phyloP scores from a whole-genome alignment of 352 stramenopile species.

The Pythium aphanidermatum region DNA sequence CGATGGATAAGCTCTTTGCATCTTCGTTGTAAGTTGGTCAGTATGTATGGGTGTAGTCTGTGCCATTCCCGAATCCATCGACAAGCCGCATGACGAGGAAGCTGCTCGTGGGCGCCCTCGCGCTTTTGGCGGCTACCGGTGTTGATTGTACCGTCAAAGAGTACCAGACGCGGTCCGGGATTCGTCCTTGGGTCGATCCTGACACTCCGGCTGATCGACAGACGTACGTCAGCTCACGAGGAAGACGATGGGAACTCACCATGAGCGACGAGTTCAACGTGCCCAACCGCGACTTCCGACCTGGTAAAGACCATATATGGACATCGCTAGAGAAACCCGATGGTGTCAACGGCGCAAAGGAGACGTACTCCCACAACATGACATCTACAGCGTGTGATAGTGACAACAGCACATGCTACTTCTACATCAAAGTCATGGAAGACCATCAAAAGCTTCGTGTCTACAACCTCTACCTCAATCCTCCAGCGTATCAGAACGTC shows the following conservation, averaged over 20 bases:
- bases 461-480: slow-evolving; percentile 53
- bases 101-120: neutral
- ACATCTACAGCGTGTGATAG: slow-evolving; percentile 45
- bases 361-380: slow-evolving; percentile 91
- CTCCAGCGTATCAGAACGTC: slow-evolving; percentile 37
- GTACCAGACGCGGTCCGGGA: slow-evolving; percentile 42
- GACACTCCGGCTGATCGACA: slow-evolving; percentile 35
- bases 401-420: slow-evolving; percentile 52
- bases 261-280: slow-evolving; percentile 11
- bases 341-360: slow-evolving; percentile 87
- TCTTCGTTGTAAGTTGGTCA: no score
- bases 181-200: slow-evolving; percentile 45
- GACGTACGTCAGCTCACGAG: slow-evolving; percentile 31
- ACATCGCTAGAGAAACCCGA: slow-evolving; percentile 94
- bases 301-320: slow-evolving; percentile 90
- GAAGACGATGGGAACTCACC: no score
- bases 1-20: no score
- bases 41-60: no score
- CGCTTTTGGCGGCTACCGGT: neutral
- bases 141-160: neutral
- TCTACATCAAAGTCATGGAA: slow-evolving; percentile 50
- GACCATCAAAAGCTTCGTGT: slow-evolving; percentile 34
- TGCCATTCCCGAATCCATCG: no score
- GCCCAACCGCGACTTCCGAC: slow-evolving; percentile 77
- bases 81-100: neutral